Conservation (phyloP, 2,329 filamentous ascomycete genomes). For the Nothophoma quercina region DNA sequence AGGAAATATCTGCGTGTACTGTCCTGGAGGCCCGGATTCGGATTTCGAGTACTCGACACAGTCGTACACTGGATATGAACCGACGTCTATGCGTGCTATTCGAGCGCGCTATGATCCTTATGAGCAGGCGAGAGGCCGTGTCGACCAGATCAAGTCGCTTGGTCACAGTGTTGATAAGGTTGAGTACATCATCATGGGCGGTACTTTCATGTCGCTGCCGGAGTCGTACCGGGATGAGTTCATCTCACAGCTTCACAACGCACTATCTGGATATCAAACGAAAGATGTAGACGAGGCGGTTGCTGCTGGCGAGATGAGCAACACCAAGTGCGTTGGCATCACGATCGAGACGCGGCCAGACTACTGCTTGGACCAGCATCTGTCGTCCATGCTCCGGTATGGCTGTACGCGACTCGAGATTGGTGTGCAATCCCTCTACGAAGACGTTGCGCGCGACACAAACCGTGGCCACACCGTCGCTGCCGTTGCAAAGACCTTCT, state of each 20-base stretch:
- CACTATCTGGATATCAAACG: slow-evolving; percentile 93
- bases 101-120: slow-evolving; percentile 97
- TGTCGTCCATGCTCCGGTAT: slow-evolving; percentile 96
- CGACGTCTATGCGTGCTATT: slow-evolving; percentile 97
- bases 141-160: slow-evolving; percentile 94
- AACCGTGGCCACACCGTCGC: slow-evolving; percentile 97
- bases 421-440: slow-evolving; percentile 95
- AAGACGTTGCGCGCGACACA: slow-evolving; percentile 97
- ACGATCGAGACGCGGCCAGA: slow-evolving; percentile 98
- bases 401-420: slow-evolving; percentile 94
- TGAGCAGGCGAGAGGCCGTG: slow-evolving; percentile 92
- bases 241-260: slow-evolving; percentile 95
- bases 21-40: slow-evolving; percentile 94
- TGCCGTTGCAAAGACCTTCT: slow-evolving; percentile 94
- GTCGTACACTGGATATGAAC: slow-evolving; percentile 98
- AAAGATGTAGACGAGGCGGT: slow-evolving; percentile 95
- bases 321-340: slow-evolving; percentile 96
- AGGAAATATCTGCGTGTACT: slow-evolving; percentile 99
- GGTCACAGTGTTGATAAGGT: slow-evolving; percentile 99
- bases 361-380: slow-evolving; percentile 94
- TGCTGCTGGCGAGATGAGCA: slow-evolving; percentile 92
- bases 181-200: slow-evolving; percentile 99
- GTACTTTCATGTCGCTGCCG: slow-evolving; percentile 96
- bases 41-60: slow-evolving; percentile 99
- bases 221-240: slow-evolving; percentile 91